Conservation (phyloP, 208 protist genomes). For the Angomonas desouzai region DNA sequence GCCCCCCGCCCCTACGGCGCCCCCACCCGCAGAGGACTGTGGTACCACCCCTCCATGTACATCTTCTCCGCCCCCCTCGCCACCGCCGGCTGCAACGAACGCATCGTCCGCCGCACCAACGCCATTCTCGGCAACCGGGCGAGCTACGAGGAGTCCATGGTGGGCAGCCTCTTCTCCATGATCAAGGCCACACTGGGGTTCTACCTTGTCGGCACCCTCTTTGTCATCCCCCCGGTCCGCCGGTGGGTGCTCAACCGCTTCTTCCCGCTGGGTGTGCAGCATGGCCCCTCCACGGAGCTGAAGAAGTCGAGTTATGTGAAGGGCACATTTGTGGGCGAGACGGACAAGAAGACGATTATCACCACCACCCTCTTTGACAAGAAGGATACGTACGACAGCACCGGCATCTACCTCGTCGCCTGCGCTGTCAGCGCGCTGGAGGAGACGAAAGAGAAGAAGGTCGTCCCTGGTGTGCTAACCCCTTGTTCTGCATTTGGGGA, state of each 20-base stretch:
- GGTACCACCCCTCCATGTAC: conserved; percentile 45
- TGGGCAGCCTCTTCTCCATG: conserved; percentile 31
- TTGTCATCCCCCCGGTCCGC: conserved; percentile 44
- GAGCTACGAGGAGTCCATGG: conserved; percentile 51
- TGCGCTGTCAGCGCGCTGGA: conserved; percentile 42
- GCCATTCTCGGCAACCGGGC: conserved; percentile 49
- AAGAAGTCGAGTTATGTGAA: conserved; percentile 44
- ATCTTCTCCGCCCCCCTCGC: conserved; percentile 54
- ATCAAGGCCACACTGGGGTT: conserved; percentile 20
- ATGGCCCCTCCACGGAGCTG: conserved; percentile 41
- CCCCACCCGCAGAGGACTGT: conserved; percentile 36
- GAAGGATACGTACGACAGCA: conserved; percentile 69
- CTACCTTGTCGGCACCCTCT: conserved; percentile 21
- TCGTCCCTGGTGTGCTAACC: conserved; percentile 65
- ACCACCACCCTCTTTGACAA: conserved; percentile 26
- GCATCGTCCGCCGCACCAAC: conserved; percentile 80
- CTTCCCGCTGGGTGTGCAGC: conserved; percentile 25
- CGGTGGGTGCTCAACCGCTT: conserved; percentile 27
- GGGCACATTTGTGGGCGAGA: conserved; percentile 50
- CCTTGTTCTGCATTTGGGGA: conserved; percentile 62
- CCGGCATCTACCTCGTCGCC: conserved; percentile 58
- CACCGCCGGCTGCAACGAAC: conserved; percentile 69
- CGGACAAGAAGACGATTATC: conserved; percentile 37
- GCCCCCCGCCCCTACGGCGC: conserved; percentile 27
- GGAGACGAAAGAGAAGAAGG: conserved; percentile 28